Base-by-base conservation (phyloP, 768 basidiomycete genomes). In the Pisolithus tinctorius region DNA sequence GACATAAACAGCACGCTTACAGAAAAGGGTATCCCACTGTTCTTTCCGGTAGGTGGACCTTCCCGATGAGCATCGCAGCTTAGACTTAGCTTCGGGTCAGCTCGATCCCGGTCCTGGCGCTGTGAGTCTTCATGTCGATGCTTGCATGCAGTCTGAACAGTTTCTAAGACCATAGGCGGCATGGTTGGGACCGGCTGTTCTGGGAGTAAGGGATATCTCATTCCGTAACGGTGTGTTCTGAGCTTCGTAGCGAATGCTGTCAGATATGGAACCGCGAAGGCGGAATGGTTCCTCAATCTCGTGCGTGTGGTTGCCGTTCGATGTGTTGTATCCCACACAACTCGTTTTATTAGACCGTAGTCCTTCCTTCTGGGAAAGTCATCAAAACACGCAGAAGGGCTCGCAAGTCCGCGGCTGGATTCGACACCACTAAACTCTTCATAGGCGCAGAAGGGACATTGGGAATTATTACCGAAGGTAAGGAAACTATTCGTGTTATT, bases 401-500 rank as follows among this genome's bases (percentile, higher is more conserved):
- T 20, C 74, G 89, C 45, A 94, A 96, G 63, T 92, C 88, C 3
- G 79, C 91, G 1, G 88, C 89, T 0, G 93, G 93, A 0, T 93
- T 87, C 60, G 93, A 94, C 60, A 76, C 79, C 1, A 93, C 88
- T 0, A 93, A 93, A 63, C 66, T 93, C 3, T 93, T 93, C 69
- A 86, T 93, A 45, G 92, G 92, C 4, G 88, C 89, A 2, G 92
- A 93, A 66, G 92, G 92, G 6, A 94, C 91, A 0, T 65, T 93
- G 42, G 92, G 92, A 4, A 86, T 94, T 56, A 81, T 94, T n/a
- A 92, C 88, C 0, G 91, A 93, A 72, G 85, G 86, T 78, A 48
- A 45, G 58, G 16, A 26, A 4, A 17, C 48, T 7, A 20, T 17
- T 20, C 5, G 13, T 4, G 13, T 17, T 39, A 47, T 30, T 7